Evolutionary conservation across 2,329 filamentous ascomycete species (phyloP), one percentile per base, ranked within the genome.

Genomic region (Aspergillus candidus): DNA sequence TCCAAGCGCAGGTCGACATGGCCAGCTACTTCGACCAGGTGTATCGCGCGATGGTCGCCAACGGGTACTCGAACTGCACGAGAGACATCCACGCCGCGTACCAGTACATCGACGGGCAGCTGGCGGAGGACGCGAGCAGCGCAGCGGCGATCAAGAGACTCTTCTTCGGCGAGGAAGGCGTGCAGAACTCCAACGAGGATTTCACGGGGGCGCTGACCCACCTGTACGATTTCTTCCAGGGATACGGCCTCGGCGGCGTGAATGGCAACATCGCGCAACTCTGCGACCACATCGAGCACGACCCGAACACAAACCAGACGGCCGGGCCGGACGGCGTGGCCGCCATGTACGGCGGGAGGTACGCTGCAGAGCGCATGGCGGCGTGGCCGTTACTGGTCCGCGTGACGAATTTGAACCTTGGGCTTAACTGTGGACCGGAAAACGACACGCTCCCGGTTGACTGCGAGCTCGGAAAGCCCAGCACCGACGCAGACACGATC

Each of bases 21-120:
- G 69, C 67, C n/a, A 58, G 67, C 15, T 78, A 76, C 53, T 77
- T 66, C 41, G 73, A 77, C 15, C 70, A 74, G 32, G 56, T 78
- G 2, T 72, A 72, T 50, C 66, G 63, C 10, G 72, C 71, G 3
- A 64, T 78, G 60, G 63, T 69, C 4, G 66, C 63, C 5, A 75
- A 76, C 44, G 77, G 75, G 46, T 66, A 69, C 31, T 61, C 61
- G 3, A 76, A 76, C 54, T 79, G 76, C 57, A 69, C 72, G 11
- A 61, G 63, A 11, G 74, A 78, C 46, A 65, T 76, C 39, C 65
- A 73, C 12, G 71, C 72, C 4, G 73, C 72, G 3, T 61, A 76
- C 32, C 48, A 59, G 18, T 74, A 74, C 49, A 73, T 78, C 35
- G 76, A 79, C 50, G 54, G 56, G 8, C 60, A 73, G 27, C 59